These are phyloP conservation scores for Cinnamomum chago DNA, from an alignment of 164 flowering plant species.

Conservation along the genomic window DNA sequence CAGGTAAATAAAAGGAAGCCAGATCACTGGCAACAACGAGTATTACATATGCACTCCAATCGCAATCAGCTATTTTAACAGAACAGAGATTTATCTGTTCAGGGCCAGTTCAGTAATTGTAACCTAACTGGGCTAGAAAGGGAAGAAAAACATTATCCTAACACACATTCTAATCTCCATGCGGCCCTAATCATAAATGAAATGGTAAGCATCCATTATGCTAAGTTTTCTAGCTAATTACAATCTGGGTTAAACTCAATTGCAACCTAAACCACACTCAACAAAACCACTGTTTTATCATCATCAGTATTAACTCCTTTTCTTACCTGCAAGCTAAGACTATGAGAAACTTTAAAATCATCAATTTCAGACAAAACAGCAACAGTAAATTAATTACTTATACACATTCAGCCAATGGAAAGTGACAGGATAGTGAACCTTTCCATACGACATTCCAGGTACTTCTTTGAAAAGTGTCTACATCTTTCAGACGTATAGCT, in stretches of 20 bases:
- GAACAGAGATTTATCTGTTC: no score
- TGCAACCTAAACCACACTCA: neutral
- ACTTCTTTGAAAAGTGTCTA: conserved; percentile 66
- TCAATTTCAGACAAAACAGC: neutral
- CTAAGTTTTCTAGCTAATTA: neutral
- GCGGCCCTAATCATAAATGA: neutral
- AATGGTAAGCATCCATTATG: neutral
- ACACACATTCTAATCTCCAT: neutral
- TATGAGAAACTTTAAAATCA: neutral
- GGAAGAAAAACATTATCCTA: no score
- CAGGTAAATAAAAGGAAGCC: no score
- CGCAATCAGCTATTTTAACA: no score
- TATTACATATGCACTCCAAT: no score
- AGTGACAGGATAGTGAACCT: conserved; percentile 39
- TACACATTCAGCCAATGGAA: neutral
- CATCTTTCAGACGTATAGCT: conserved; percentile 79
- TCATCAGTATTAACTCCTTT: neutral
- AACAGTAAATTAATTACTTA: neutral
- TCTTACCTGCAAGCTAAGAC: neutral
- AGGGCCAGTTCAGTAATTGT: no score
- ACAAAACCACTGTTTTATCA: neutral
- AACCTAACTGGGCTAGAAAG: no score
- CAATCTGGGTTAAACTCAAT: neutral
- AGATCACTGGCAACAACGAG: no score
- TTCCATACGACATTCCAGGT: conserved; percentile 88